Evolutionary conservation across 768 basidiomycete genomes (phyloP).

Genomic region (Boletus huronensis): DNA sequence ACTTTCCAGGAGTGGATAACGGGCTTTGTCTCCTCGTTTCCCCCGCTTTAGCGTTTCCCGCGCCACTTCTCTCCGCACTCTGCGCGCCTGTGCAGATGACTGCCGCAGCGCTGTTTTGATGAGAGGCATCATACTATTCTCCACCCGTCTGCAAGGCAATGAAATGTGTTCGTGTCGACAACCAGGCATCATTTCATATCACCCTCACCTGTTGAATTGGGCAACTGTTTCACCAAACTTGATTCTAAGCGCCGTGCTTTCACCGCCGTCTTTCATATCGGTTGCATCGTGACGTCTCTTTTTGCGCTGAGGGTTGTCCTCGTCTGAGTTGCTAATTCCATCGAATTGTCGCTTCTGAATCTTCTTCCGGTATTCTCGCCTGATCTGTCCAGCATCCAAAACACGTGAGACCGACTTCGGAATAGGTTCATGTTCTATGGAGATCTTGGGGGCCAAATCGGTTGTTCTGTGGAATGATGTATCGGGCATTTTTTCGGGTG

Average conservation of each 20-base stretch:
- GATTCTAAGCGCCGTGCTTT: slow-evolving; percentile 41
- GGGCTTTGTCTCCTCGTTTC: slow-evolving; percentile 7
- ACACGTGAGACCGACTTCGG: slow-evolving; percentile 69
- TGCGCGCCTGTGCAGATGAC: slow-evolving; percentile 51
- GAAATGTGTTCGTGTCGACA: slow-evolving; percentile 4
- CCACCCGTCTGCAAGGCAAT: slow-evolving; percentile 56
- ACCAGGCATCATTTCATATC: slow-evolving; percentile 10
- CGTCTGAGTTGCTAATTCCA: slow-evolving; percentile 27
- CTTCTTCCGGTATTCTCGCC: slow-evolving; percentile 52
- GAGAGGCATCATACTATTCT: slow-evolving; percentile 63
- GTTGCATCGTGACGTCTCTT: slow-evolving; percentile 25
- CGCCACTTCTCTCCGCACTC: slow-evolving; percentile 32
- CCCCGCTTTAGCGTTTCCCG: slow-evolving; percentile 19
- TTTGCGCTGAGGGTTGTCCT: slow-evolving; percentile 28
- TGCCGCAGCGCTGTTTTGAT: slow-evolving; percentile 58
- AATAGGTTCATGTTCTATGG: slow-evolving; percentile 52
- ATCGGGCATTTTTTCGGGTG: background rate
- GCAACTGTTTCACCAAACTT: slow-evolving; percentile 67
- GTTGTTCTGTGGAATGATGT: slow-evolving; percentile 38
- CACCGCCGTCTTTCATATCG: slow-evolving; percentile 12
- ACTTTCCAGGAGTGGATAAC: slow-evolving; percentile 5
- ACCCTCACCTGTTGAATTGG: slow-evolving; percentile 68
- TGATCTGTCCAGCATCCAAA: slow-evolving; percentile 57
- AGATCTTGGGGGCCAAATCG: slow-evolving; percentile 47
- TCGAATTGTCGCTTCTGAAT: slow-evolving; percentile 38